Evolutionary conservation across 2,329 filamentous ascomycete genomes (phyloP).

Genomic region (Ophiostoma novo-ulmi): DNA sequence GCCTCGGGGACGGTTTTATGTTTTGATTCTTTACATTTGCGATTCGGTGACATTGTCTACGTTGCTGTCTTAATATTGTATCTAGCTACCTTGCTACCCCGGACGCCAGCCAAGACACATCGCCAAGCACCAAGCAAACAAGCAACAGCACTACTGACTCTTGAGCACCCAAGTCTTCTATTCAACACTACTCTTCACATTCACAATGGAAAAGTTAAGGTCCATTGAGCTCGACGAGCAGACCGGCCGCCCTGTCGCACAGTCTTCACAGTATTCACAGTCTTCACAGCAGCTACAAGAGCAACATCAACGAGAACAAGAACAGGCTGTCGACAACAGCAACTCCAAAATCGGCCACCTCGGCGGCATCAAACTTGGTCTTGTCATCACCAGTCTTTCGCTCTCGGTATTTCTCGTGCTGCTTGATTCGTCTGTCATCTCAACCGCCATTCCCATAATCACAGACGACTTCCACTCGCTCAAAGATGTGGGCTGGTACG

Average conservation of each 20-base stretch:
- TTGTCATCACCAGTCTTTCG: constrained; percentile 21
- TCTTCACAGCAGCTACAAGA: background rate
- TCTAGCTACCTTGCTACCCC: background rate
- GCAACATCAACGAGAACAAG: background rate
- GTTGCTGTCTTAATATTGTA: background rate
- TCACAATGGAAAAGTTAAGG: background rate
- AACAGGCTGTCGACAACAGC: background rate
- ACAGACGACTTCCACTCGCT: constrained; percentile 28
- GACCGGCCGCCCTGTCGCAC: background rate
- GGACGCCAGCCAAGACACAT: background rate
- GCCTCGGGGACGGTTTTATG: background rate
- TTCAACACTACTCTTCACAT: background rate
- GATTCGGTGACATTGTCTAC: background rate
- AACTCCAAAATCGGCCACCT: constrained; percentile 17
- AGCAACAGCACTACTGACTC: background rate
- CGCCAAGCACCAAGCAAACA: background rate
- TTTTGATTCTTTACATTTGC: background rate
- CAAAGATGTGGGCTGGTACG: constrained; percentile 28
- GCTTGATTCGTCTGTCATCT: constrained; percentile 27
- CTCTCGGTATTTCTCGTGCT: constrained; percentile 28
- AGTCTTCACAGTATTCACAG: background rate
- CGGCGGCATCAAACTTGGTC: constrained; percentile 21
- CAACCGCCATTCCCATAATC: constrained; percentile 28
- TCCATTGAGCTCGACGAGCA: constrained; percentile 16
- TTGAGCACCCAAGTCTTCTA: background rate